phyloP scores from a whole-genome alignment of 164 flowering plant species.

The Brasenia schreberi region DNA sequence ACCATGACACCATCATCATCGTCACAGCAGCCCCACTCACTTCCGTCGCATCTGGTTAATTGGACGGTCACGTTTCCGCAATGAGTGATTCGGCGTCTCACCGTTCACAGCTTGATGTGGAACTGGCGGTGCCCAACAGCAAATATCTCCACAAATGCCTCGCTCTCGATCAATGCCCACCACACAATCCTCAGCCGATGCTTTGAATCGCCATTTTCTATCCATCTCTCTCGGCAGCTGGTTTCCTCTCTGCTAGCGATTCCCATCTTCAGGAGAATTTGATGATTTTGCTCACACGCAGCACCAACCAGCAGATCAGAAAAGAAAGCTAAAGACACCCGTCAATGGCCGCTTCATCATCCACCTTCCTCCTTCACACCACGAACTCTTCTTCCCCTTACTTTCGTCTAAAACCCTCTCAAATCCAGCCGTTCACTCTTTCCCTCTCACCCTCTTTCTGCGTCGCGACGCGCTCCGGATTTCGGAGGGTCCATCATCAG shows the following conservation, averaged over 20 bases:
- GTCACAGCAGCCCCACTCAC: too few species aligned
- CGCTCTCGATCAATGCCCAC: neutral
- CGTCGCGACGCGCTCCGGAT: slow-evolving; percentile 4
- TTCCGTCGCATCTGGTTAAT: too few species aligned
- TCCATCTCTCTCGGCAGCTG: neutral
- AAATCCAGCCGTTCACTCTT: slow-evolving; percentile 1
- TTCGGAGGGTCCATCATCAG: neutral
- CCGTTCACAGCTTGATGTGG: too few species aligned
- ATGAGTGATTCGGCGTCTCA: too few species aligned
- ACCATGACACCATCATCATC: too few species aligned
- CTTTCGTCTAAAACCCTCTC: neutral
- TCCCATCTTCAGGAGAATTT: too few species aligned
- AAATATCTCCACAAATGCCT: neutral
- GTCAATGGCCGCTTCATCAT: slow-evolving; percentile 3
- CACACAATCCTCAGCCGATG: neutral
- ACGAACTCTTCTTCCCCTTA: neutral
- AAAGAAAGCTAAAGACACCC: neutral
- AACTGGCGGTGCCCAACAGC: too few species aligned
- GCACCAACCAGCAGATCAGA: neutral
- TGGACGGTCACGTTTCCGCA: too few species aligned
- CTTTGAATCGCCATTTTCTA: neutral
- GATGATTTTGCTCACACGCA: neutral
- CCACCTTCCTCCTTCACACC: slow-evolving; percentile 9
- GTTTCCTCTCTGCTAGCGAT: neutral
- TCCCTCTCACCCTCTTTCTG: slow-evolving; percentile 4